These are phyloP conservation scores for Fennellomyces sp. DNA, from an alignment of 371 early-diverging fungal species.

Conservation along the genomic window DNA sequence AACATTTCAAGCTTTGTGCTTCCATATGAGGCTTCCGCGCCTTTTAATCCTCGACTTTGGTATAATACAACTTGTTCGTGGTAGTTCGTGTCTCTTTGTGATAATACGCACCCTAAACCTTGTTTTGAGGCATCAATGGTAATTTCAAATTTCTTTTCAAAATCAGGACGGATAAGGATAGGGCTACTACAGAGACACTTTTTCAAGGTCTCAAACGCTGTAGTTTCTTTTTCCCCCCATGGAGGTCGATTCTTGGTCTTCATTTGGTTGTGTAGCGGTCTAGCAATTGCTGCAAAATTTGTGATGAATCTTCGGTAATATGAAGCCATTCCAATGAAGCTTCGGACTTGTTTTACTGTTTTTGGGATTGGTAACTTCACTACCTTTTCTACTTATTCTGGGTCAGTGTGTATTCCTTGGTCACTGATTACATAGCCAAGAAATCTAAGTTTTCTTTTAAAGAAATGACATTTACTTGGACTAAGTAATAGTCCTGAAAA, in stretches of 20 bases:
- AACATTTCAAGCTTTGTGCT: background rate
- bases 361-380: background rate
- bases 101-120: slow-evolving; percentile 28
- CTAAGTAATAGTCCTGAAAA: too few species aligned
- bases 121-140: slow-evolving; percentile 36
- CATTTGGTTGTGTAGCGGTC: background rate
- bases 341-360: background rate
- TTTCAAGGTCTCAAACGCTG: background rate
- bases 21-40: background rate
- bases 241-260: background rate
- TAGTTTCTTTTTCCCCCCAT: background rate
- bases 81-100: slow-evolving; percentile 16
- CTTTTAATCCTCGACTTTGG: background rate
- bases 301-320: background rate
- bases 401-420: background rate
- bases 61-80: background rate
- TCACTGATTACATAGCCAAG: background rate
- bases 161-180: slow-evolving; percentile 19
- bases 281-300: background rate
- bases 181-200: background rate
- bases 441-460: background rate
- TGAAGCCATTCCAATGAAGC: background rate
- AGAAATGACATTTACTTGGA: background rate
- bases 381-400: background rate
- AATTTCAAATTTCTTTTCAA: slow-evolving; percentile 13